phyloP scores from a whole-genome alignment of 306 rosid genomes.

The Sesbania bispinosa region DNA sequence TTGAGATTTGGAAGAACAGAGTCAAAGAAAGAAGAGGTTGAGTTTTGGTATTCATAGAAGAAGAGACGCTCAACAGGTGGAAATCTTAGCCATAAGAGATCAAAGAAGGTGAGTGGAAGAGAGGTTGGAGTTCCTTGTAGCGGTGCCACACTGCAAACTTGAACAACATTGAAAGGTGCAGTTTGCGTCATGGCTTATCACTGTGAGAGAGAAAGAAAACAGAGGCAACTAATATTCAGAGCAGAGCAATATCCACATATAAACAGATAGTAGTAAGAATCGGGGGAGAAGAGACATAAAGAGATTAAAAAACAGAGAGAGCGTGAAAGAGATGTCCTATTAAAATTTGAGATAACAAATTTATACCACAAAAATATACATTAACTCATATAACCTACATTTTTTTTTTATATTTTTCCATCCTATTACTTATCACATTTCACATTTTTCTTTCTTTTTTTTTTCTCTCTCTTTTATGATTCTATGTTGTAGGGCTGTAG shows the following conservation, averaged over 20 bases:
- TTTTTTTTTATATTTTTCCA: too few relatives aligned
- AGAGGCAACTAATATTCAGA: background rate
- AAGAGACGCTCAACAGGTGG: slow-evolving; percentile 21
- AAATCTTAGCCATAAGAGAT: slow-evolving; percentile 15
- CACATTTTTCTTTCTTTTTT: too few relatives aligned
- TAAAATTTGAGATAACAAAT: too few relatives aligned
- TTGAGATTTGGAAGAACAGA: slow-evolving; percentile 29
- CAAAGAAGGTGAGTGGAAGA: slow-evolving; percentile 34
- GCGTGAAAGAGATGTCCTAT: too few relatives aligned
- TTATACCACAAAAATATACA: too few relatives aligned
- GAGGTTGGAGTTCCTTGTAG: background rate
- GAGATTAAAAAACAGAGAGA: too few relatives aligned
- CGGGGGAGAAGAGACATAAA: too few relatives aligned
- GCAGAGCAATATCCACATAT: background rate
- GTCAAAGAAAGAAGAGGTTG: slow-evolving; percentile 6
- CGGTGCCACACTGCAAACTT: background rate
- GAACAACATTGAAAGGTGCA: background rate
- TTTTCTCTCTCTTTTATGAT: too few relatives aligned
- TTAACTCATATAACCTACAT: too few relatives aligned
- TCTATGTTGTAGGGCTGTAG: too few relatives aligned
- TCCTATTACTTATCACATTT: too few relatives aligned
- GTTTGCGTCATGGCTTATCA: background rate
- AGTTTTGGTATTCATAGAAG: slow-evolving; percentile 10
- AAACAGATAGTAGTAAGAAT: too few relatives aligned
- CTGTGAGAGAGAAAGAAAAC: background rate